Percentiles rank a stretch among this genome's conserved stretches.
These are phyloP conservation scores for Xylaria sp. DNA, from an alignment of 2,329 filamentous ascomycete genomes.

Conservation along the genomic window DNA sequence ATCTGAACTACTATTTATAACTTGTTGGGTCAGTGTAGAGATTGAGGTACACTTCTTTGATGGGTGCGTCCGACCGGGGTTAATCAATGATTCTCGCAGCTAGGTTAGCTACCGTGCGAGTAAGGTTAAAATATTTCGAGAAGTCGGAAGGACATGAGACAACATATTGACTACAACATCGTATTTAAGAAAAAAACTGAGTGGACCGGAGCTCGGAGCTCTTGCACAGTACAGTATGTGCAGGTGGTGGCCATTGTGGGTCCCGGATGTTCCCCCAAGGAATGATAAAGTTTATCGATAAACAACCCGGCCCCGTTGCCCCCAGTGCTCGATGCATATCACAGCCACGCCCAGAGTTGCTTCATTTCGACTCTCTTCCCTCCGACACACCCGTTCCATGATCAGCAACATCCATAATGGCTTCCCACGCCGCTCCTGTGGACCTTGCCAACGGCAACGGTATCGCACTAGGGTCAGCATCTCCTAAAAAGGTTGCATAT, in stretches of 20 bases:
- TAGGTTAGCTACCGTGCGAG: no score
- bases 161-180: no score
- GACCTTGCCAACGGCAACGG: constrained; percentile 60
- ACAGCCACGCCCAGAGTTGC: constrained; percentile 2
- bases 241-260: neutral
- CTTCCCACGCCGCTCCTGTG: constrained; percentile 54
- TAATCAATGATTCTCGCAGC: no score
- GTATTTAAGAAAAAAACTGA: no score
- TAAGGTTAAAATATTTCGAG: no score
- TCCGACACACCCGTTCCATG: neutral
- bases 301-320: neutral
- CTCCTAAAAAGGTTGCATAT: constrained; percentile 86
- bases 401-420: constrained; percentile 47
- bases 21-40: no score
- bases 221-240: neutral
- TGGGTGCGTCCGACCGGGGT: no score
- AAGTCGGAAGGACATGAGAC: no score
- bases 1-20: constrained; percentile 4
- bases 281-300: constrained; percentile 2
- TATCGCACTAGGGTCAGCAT: constrained; percentile 51
- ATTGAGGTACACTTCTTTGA: no score
- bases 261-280: neutral
- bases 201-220: no score
- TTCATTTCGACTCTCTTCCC: constrained; percentile 21
- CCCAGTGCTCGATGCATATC: neutral